Conservation (phyloP, 2,329 filamentous ascomycete genomes). For the Parascedosporium putredinis region DNA sequence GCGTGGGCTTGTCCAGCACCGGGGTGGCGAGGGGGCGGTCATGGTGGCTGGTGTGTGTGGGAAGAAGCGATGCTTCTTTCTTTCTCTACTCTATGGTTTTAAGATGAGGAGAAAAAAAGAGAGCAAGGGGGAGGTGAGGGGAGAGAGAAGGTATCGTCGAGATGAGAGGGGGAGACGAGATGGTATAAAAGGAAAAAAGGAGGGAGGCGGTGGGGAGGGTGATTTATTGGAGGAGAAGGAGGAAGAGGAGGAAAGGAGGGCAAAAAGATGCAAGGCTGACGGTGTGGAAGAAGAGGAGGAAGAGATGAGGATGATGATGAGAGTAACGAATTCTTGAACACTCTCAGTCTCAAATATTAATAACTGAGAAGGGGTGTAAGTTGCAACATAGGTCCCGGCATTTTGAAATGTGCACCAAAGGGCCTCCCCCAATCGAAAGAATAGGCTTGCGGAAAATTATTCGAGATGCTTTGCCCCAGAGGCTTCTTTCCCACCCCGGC, state of each 20-base stretch:
- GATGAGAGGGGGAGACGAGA: background rate
- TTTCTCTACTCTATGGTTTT: no score
- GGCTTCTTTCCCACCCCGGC: no score
- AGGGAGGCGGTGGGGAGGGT: background rate
- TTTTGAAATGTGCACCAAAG: no score
- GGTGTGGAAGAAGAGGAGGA: background rate
- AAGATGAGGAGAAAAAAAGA: no score
- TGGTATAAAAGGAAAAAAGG: background rate
- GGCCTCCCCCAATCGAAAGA: no score
- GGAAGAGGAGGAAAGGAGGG: background rate
- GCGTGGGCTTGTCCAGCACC: background rate
- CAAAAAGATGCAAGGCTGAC: background rate
- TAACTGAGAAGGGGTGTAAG: background rate
- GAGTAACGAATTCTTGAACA: background rate
- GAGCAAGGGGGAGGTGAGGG: no score
- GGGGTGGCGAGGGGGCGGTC: constrained; percentile 9
- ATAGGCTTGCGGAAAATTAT: no score
- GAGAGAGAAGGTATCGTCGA: no score
- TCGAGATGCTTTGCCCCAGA: background rate
- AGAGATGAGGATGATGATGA: background rate
- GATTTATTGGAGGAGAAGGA: no score
- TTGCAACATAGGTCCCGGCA: no score
- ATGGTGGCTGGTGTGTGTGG: no score
- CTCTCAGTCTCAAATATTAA: background rate
- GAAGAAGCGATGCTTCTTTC: no score